Conservation (phyloP, 2,329 filamentous ascomycete species). For the Paraphoma chrysanthemicola region DNA sequence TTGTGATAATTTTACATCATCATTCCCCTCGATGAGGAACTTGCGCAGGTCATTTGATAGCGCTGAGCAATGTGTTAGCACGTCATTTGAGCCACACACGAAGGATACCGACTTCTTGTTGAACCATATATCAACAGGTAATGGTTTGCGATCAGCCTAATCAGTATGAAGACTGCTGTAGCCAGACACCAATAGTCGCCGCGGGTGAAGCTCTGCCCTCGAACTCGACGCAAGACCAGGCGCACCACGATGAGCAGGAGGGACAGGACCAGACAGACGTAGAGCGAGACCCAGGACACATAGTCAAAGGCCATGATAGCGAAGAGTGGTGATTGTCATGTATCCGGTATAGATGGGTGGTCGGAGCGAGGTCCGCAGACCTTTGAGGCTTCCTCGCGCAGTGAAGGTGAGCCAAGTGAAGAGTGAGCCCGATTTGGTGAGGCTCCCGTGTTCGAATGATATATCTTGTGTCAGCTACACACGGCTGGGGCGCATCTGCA, state of each 20-base stretch:
- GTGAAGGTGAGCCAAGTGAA: not conserved
- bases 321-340: not conserved
- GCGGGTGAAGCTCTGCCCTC: conserved; percentile 15
- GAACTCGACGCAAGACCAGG: conserved; percentile 15
- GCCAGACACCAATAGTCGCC: conserved; percentile 26
- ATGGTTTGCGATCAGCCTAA: conserved; percentile 18
- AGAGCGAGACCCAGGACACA: conserved; percentile 16
- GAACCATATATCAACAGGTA: conserved; percentile 21
- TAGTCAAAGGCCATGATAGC: not conserved
- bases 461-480: not conserved
- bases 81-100: not conserved
- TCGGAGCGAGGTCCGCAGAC: not conserved
- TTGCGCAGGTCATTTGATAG: conserved; percentile 9
- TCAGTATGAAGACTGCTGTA: conserved; percentile 15
- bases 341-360: not conserved
- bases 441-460: not conserved
- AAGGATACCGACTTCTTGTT: conserved; percentile 14
- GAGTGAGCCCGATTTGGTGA: not conserved
- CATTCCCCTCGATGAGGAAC: conserved; percentile 8
- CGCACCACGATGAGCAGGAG: conserved; percentile 16
- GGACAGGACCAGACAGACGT: conserved; percentile 21
- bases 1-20: not conserved
- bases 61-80: conserved; percentile 1
- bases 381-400: not conserved
- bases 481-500: not conserved